These are phyloP conservation scores for Cordyceps cicadae DNA, from an alignment of 2,329 filamentous ascomycete genomes.

Conservation along the genomic window DNA sequence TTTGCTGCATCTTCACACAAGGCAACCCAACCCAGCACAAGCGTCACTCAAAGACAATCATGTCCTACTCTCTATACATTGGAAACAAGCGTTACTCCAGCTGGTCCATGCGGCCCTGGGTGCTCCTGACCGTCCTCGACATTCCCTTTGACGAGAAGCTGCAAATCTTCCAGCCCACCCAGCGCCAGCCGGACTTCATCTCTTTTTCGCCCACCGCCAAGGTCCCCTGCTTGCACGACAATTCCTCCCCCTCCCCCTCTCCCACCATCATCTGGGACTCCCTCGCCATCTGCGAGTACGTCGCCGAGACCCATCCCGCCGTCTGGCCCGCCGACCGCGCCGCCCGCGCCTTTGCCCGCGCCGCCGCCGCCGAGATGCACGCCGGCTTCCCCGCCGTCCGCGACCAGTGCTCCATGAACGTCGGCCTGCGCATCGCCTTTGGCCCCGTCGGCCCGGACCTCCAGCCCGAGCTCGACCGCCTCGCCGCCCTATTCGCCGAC, in stretches of 20 bases:
- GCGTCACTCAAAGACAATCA: constrained; percentile 14
- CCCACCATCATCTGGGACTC: constrained; percentile 36
- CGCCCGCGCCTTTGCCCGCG: constrained; percentile 35
- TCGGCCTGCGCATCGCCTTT: constrained; percentile 29
- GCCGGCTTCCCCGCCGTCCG: constrained; percentile 33
- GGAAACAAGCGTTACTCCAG: constrained; percentile 38
- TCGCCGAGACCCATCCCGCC: constrained; percentile 34
- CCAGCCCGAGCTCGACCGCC: constrained; percentile 27
- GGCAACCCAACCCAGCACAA: background rate
- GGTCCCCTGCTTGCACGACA: constrained; percentile 33
- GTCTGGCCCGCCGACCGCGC: constrained; percentile 33
- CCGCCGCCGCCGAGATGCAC: constrained; percentile 40
- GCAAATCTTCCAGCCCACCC: constrained; percentile 24
- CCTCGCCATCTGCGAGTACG: constrained; percentile 38
- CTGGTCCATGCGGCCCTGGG: constrained; percentile 39
- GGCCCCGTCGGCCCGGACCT: constrained; percentile 22
- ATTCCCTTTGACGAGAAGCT: constrained; percentile 36
- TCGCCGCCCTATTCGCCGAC: constrained; percentile 29
- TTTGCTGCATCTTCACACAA: background rate
- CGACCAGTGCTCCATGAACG: constrained; percentile 35
- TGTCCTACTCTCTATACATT: constrained; percentile 33
- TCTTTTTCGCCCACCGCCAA: constrained; percentile 33
- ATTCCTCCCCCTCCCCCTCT: constrained; percentile 13
- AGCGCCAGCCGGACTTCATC: constrained; percentile 26
- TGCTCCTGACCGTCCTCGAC: constrained; percentile 34